Conservation (phyloP, 495 filamentous ascomycete species). For the Mycothermus thermophilus region DNA sequence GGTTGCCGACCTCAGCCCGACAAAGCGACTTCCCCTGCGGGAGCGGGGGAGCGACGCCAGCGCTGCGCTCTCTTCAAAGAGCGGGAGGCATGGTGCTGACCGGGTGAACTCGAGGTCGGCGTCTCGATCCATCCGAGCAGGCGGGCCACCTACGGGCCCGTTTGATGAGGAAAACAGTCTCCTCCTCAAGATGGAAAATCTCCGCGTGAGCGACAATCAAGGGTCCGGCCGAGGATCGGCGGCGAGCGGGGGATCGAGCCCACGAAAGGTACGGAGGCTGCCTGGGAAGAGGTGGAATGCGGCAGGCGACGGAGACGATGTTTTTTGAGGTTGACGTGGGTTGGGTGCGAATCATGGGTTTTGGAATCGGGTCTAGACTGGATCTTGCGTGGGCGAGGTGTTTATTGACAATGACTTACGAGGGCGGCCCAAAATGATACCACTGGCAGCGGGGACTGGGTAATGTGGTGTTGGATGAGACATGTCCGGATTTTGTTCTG, state of each 20-base stretch:
- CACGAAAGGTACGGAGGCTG: conserved; percentile 30
- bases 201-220: conserved; percentile 5
- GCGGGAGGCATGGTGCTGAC: background rate
- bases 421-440: no score
- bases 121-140: no score
- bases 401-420: no score
- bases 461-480: no score
- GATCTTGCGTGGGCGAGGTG: background rate
- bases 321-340: conserved; percentile 14
- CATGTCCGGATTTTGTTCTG: no score
- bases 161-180: background rate
- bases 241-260: conserved; percentile 12
- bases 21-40: conserved; percentile 30
- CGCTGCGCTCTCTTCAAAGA: background rate
- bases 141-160: no score
- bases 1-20: conserved; percentile 25
- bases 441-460: no score
- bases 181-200: background rate
- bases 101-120: conserved; percentile 8
- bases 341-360: background rate
- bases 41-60: conserved; percentile 21
- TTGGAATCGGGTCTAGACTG: background rate
- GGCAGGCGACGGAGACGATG: conserved; percentile 24
- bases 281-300: conserved; percentile 23
- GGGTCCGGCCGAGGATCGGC: conserved; percentile 1